These are phyloP conservation scores for Inga laurina DNA, from an alignment of 306 rosid species.

Conservation along the genomic window DNA sequence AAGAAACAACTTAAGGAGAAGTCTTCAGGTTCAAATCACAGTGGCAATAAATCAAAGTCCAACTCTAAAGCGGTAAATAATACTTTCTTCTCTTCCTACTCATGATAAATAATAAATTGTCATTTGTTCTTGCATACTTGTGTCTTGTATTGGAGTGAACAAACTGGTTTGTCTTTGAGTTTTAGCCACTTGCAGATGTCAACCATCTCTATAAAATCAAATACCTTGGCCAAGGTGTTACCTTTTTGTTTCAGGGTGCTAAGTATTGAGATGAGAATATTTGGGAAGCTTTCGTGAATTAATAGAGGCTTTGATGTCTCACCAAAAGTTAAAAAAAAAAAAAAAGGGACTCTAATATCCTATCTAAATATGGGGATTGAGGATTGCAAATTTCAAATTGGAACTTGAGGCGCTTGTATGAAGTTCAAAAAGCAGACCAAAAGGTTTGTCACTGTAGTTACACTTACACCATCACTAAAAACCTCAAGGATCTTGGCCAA, in stretches of 20 bases:
- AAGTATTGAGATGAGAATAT: background rate
- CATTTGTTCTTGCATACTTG: constrained; percentile 22
- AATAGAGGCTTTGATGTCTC: background rate
- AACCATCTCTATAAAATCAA: background rate
- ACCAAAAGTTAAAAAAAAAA: background rate
- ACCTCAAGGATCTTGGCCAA: background rate
- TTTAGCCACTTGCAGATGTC: constrained; percentile 17
- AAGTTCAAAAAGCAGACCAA: background rate
- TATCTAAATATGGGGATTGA: background rate
- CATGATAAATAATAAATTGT: background rate
- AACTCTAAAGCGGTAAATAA: constrained; percentile 62
- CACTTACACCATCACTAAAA: background rate
- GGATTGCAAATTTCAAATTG: background rate
- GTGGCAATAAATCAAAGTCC: constrained; percentile 80
- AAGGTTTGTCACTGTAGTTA: background rate
- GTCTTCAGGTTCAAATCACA: constrained; percentile 66
- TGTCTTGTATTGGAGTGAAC: background rate
- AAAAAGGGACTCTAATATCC: background rate
- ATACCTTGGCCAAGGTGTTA: background rate
- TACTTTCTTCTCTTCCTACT: background rate
- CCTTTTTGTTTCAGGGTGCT: background rate
- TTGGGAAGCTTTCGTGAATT: background rate
- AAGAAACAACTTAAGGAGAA: constrained; percentile 87
- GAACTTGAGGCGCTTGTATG: background rate
- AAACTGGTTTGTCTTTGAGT: constrained; percentile 20